These are phyloP conservation scores for Saururus chinensis DNA, from an alignment of 164 flowering plant species.

Conservation along the genomic window DNA sequence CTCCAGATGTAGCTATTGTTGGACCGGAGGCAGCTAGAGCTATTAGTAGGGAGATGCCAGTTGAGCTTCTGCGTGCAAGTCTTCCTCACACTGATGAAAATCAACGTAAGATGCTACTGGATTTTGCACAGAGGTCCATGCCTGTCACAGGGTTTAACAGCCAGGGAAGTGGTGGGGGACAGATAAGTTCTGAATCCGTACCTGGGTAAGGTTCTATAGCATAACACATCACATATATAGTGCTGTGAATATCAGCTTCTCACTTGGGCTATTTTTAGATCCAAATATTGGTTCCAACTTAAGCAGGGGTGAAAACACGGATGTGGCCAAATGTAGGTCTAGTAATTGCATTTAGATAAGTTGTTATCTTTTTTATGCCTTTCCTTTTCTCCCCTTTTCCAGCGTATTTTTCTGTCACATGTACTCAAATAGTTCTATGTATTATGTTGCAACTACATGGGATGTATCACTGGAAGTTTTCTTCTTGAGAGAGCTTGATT, in stretches of 20 bases:
- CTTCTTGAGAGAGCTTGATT: constrained; percentile 26
- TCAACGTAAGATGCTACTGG: constrained; percentile 60
- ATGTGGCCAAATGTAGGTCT: not conserved
- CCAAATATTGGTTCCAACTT: not conserved
- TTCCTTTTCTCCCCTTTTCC: not conserved
- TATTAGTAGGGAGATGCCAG: constrained; percentile 76
- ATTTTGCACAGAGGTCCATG: constrained; percentile 76
- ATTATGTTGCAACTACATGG: constrained; percentile 14
- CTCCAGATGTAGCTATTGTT: constrained; percentile 23
- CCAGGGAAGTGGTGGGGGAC: constrained; percentile 24
- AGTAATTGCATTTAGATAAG: not conserved
- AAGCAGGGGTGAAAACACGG: not conserved
- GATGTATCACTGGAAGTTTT: constrained; percentile 22
- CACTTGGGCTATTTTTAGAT: not conserved
- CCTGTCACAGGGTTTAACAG: constrained; percentile 36
- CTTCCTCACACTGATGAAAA: constrained; percentile 82
- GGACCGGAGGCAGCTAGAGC: constrained; percentile 57
- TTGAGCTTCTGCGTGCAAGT: constrained; percentile 77
- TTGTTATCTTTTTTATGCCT: constrained; percentile 1
- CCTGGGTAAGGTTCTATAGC: constrained; percentile 13
- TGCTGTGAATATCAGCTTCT: not conserved
- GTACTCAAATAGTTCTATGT: constrained; percentile 9
- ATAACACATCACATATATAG: not conserved
- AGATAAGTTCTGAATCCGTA: constrained; percentile 33
- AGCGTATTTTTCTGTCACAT: not conserved